Base-by-base conservation (phyloP, 2,329 filamentous ascomycete genomes). In the Fusarium anthophilum region DNA sequence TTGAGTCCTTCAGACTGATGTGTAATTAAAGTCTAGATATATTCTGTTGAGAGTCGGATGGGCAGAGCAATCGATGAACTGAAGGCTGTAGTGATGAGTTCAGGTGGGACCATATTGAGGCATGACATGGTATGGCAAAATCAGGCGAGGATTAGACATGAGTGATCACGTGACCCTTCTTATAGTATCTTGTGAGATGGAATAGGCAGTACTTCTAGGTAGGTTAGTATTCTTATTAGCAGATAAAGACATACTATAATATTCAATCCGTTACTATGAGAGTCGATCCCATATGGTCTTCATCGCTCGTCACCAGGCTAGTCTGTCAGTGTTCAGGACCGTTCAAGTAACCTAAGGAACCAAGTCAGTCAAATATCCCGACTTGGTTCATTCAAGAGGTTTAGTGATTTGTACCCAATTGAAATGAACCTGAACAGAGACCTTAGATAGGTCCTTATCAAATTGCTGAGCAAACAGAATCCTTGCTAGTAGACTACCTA, bases 61-160 rank as follows among this genome's bases (percentile, higher is more conserved):
- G n/a, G 35, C 11, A 20, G 41, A 24, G 18, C 28, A 55, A 45
- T 45, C 30, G 28, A 44, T 54, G 24, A 50, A 51, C 55, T 15
- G 37, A 54, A 56, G 38, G 12, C n/a, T 39, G 41, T 48, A 18
- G n/a, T 39, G 48, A 41, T n/a, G 30, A 24, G 26, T 28, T 48
- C 35, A 15, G 22, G 45, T 59, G 41, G 47, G 26, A 61, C 45
- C 41, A 70, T 54, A 32, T 48, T 38, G 50, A 37, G 51, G 38
- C 17, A 43, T 45, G 38, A 61, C 30, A 63, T 64, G 58, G 66
- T 74, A 68, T 68, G 18, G n/a, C 32, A 59, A 70, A 59, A 59
- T 63, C 66, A 63, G 69, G 48, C 32, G 45, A 63, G 38, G 24
- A 66, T 48, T 43, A 30, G 54, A 35, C 26, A 45, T 38, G 51